These are phyloP conservation scores for Calonectria hongkongensis DNA, from an alignment of 2,329 filamentous ascomycete species.

Conservation along the genomic window DNA sequence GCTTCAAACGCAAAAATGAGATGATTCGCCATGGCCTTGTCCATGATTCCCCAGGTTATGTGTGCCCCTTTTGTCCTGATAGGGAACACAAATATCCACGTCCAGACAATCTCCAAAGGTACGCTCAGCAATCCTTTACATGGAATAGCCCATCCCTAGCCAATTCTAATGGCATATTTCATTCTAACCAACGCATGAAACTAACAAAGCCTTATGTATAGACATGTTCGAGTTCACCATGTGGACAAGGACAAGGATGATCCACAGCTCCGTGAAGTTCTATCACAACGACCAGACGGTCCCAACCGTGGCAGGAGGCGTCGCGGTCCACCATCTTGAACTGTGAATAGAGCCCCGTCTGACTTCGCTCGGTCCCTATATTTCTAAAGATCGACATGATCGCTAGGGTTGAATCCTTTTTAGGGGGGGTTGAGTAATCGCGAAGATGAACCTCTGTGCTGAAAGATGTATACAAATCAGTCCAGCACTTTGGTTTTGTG, in stretches of 20 bases:
- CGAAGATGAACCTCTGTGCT: background rate
- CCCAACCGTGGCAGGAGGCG: slow-evolving; percentile 87
- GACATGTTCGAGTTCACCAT: slow-evolving; percentile 95
- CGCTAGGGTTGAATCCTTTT: background rate
- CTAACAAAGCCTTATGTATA: slow-evolving; percentile 60
- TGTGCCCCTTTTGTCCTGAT: slow-evolving; percentile 96
- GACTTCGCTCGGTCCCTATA: background rate
- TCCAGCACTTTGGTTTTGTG: background rate
- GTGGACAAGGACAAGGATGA: slow-evolving; percentile 93
- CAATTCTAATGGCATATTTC: background rate
- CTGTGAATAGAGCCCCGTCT: background rate
- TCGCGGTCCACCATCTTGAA: slow-evolving; percentile 68
- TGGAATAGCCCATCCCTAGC: background rate
- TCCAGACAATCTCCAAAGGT: slow-evolving; percentile 97
- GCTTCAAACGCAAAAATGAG: slow-evolving; percentile 84
- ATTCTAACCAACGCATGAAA: slow-evolving; percentile 12
- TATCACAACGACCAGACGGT: slow-evolving; percentile 90
- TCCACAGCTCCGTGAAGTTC: slow-evolving; percentile 84
- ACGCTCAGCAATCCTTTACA: slow-evolving; percentile 55
- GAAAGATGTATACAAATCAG: background rate
- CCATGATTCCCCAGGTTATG: slow-evolving; percentile 94
- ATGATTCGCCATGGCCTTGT: slow-evolving; percentile 89
- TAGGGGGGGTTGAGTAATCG: background rate
- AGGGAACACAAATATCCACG: slow-evolving; percentile 95
- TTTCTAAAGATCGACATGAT: background rate